Percentiles rank a stretch among this genome's conserved stretches.
These are phyloP conservation scores for Dothideomycetidae sp. DNA, from an alignment of 2,329 filamentous ascomycete species.

Conservation along the genomic window DNA sequence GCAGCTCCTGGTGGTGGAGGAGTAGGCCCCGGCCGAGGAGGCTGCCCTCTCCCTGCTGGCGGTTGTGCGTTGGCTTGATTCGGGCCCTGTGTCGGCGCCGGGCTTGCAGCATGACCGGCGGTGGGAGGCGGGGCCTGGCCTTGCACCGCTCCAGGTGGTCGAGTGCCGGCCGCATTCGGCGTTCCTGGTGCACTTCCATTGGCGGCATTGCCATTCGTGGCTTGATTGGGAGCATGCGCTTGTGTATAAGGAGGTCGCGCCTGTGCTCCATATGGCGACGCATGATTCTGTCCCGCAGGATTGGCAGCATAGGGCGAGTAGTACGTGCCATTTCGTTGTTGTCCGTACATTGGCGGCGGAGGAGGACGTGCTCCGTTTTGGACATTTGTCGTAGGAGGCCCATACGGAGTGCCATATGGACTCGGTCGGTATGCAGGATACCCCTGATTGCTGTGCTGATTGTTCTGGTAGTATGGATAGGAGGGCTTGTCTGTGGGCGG, in stretches of 20 bases:
- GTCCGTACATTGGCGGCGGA: conserved; percentile 6
- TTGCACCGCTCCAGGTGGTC: no score
- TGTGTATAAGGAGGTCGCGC: conserved; percentile 11
- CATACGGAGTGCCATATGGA: conserved; percentile 13
- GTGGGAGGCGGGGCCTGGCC: conserved; percentile 1
- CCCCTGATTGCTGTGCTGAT: conserved; percentile 10
- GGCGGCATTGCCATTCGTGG: conserved; percentile 1
- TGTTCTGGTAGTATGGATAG: conserved; percentile 12
- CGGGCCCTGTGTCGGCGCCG: conserved; percentile 2
- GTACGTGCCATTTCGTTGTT: conserved; percentile 12
- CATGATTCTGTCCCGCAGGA: conserved; percentile 9
- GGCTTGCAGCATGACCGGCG: neutral
- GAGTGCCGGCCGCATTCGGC: no score
- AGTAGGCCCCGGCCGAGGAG: neutral
- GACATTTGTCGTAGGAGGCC: conserved; percentile 10
- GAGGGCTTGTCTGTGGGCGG: conserved; percentile 17
- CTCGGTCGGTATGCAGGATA: conserved; percentile 13
- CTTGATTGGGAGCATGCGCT: conserved; percentile 2
- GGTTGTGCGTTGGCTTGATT: conserved; percentile 4
- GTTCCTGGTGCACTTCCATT: no score
- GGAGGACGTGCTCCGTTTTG: conserved; percentile 10
- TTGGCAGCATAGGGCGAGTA: conserved; percentile 14
- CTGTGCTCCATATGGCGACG: conserved; percentile 12
- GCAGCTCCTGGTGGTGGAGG: conserved; percentile 7
- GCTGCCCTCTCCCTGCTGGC: neutral